Base-by-base conservation (phyloP, 768 basidiomycete genomes). In the Botryobasidium botryosum region DNA sequence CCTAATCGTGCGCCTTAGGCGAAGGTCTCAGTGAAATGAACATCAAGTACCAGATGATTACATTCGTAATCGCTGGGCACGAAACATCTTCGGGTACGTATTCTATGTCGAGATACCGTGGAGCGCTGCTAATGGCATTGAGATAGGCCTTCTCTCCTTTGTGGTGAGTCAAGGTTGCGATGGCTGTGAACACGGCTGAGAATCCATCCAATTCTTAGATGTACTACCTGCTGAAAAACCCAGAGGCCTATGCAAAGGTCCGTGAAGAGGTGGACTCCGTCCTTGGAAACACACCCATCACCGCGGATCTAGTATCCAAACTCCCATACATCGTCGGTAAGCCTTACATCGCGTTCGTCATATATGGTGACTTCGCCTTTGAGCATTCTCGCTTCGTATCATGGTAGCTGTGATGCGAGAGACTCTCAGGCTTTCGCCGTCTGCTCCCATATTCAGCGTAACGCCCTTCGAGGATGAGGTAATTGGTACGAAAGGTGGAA, bases 31-130 rank as follows among this genome's bases (percentile, higher is more conserved):
- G 63, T 0, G 64, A 67, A 33, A 60, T 66, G 40, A 65, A 59
- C 20, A 70, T 71, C 24, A 52, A 60, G 5, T 50, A 62, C 44
- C 70, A 71, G 53, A 64, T 71, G 3, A 53, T 68, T 15, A 71
- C 70, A 1, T 71, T 71, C 62, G 55, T 71, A 13, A 66, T 70
- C 32, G 70, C 70, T 5, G 70, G 64, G 5, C 65, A 66, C 44
- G 64, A 64, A n/a, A n/a, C n/a, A n/a, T n/a, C n/a, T n/a, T n/a
- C n/a, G n/a, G n/a, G n/a, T n/a, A n/a, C n/a, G n/a, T n/a, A n/a
- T n/a, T n/a, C n/a, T n/a, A n/a, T n/a, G n/a, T n/a, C n/a, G n/a
- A n/a, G n/a, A n/a, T n/a, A n/a, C n/a, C n/a, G n/a, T n/a, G n/a
- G n/a, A n/a, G n/a, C n/a, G n/a, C n/a, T n/a, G n/a, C n/a, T n/a